Percentiles rank a stretch among this genome's conserved stretches.
Evolutionary conservation across 140 eudicot species (phyloP).

Genomic region (Ambrosia hybrid): DNA sequence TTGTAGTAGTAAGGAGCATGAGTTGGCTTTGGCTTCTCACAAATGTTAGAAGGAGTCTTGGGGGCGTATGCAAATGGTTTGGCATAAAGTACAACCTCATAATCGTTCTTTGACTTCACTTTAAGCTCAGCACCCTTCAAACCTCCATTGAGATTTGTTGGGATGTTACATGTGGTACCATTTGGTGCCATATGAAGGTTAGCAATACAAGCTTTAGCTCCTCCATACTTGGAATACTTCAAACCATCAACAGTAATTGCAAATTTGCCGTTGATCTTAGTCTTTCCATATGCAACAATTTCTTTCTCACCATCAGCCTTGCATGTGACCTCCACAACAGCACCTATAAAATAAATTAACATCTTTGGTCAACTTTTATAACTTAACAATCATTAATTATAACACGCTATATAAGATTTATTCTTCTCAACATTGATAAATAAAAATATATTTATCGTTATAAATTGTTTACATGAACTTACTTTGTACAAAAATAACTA

Average conservation of each 20-base stretch:
- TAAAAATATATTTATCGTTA: neutral
- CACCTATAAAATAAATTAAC: slow-evolving; percentile 41
- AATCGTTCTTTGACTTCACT: slow-evolving; percentile 46
- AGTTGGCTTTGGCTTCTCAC: slow-evolving; percentile 46
- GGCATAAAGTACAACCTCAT: slow-evolving; percentile 54
- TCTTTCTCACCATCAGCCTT: slow-evolving; percentile 53
- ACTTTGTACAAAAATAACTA: neutral
- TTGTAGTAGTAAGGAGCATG: slow-evolving; percentile 33
- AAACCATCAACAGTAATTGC: slow-evolving; percentile 54
- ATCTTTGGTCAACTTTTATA: neutral
- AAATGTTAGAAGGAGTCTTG: slow-evolving; percentile 43
- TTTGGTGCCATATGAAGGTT: slow-evolving; percentile 59
- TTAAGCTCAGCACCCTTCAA: slow-evolving; percentile 48
- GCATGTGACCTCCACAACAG: slow-evolving; percentile 68
- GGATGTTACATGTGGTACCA: slow-evolving; percentile 52
- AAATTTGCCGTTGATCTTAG: slow-evolving; percentile 65
- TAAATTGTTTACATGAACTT: neutral
- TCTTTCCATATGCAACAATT: slow-evolving; percentile 56
- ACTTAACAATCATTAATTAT: slow-evolving; percentile 4
- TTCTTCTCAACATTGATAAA: neutral
- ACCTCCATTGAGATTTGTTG: slow-evolving; percentile 54
- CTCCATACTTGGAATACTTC: slow-evolving; percentile 62
- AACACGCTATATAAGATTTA: neutral
- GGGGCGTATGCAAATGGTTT: slow-evolving; percentile 65
- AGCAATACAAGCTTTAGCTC: slow-evolving; percentile 64